A percentile compares a stretch with the other conserved stretches of the same genome.
phyloP scores from a whole-genome alignment of 2,329 filamentous ascomycete species.

The Stagonosporopsis tanaceti region DNA sequence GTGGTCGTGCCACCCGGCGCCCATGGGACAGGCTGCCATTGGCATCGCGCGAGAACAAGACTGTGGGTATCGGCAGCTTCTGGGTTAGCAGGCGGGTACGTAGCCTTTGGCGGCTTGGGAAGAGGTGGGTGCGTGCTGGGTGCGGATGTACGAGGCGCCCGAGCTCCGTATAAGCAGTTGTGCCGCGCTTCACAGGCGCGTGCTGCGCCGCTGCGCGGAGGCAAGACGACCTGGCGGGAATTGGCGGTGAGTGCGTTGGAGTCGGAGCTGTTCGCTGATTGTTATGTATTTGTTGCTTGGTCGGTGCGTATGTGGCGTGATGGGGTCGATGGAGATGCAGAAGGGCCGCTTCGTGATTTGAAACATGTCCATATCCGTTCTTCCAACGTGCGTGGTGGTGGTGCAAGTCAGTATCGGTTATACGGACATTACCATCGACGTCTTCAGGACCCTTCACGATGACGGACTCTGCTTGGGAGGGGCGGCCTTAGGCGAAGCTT shows the following conservation, averaged over 20 bases:
- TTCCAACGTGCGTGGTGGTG: constrained; percentile 1
- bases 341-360: constrained; percentile 18
- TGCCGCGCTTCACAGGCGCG: constrained; percentile 14
- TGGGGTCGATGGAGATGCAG: constrained; percentile 11
- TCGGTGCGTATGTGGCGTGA: constrained; percentile 18
- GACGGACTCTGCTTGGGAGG: background rate
- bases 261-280: constrained; percentile 12
- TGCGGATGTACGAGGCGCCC: constrained; percentile 15
- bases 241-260: constrained; percentile 21
- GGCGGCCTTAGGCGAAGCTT: constrained; percentile 19
- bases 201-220: constrained; percentile 15
- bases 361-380: constrained; percentile 16
- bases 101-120: constrained; percentile 18
- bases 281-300: constrained; percentile 8
- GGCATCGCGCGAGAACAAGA: constrained; percentile 10
- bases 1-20: constrained; percentile 1
- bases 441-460: background rate
- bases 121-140: constrained; percentile 5
- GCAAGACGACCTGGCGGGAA: constrained; percentile 3
- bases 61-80: constrained; percentile 4
- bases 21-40: constrained; percentile 1
- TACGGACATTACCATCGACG: constrained; percentile 8
- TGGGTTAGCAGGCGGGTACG: constrained; percentile 18
- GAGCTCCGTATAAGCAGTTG: constrained; percentile 17
- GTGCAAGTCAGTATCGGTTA: constrained; percentile 3